A percentile compares a stretch with the other conserved stretches of the same genome.
These are phyloP conservation scores for Colletotrichum agaves DNA, from an alignment of 2,329 filamentous ascomycete genomes.

Conservation along the genomic window DNA sequence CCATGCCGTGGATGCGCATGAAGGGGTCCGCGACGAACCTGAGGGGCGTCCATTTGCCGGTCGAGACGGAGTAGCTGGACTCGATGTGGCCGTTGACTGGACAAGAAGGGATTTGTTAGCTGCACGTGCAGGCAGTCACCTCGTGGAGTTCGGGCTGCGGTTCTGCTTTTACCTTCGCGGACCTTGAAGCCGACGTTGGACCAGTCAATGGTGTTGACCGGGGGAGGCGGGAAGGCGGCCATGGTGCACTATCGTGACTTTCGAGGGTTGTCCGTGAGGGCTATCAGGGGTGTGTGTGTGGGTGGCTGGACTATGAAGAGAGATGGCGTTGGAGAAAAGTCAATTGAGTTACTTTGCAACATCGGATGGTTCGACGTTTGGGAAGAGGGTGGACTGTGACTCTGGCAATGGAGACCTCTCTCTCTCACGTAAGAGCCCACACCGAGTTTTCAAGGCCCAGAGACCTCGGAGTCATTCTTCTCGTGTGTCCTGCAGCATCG, in stretches of 20 bases:
- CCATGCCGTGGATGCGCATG: conserved; percentile 93
- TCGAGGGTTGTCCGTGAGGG: too few species aligned
- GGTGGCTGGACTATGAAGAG: background rate
- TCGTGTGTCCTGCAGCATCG: background rate
- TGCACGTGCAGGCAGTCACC: background rate
- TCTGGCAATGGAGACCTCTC: conserved; percentile 4
- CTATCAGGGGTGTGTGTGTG: background rate
- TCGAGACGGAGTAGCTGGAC: conserved; percentile 80
- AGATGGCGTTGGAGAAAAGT: background rate
- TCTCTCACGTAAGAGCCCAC: conserved; percentile 25
- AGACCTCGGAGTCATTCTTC: conserved; percentile 19
- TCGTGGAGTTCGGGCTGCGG: too few species aligned
- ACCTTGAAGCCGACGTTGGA: conserved; percentile 91
- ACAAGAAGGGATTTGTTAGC: conserved; percentile 4
- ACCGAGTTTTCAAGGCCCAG: background rate
- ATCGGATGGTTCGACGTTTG: background rate
- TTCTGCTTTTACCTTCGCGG: conserved; percentile 76
- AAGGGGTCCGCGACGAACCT: conserved; percentile 85
- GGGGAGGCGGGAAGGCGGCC: conserved; percentile 77
- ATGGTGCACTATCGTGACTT: conserved; percentile 47
- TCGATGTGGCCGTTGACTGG: conserved; percentile 94
- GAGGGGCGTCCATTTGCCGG: conserved; percentile 80
- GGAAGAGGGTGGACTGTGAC: conserved; percentile 1
- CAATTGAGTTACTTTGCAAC: background rate
- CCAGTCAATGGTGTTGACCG: conserved; percentile 90